Evolutionary conservation across 192 early-diverging fungal genomes (phyloP), one percentile per base, ranked within the genome.

Genomic region (Umbelopsis sp.): DNA sequence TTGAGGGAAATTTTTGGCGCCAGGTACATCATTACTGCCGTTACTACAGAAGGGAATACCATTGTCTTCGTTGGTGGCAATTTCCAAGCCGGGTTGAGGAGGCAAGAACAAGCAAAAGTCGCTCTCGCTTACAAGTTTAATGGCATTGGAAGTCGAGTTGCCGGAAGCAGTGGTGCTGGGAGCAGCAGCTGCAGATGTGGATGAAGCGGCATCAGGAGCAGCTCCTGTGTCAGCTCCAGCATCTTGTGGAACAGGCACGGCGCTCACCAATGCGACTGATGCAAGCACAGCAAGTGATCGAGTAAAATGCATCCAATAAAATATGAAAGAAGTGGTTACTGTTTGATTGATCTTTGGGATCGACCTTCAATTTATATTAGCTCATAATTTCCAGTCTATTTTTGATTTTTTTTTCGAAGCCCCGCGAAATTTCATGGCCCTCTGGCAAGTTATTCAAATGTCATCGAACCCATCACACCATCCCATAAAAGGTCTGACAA

Each of bases 71-170:
- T 70, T 83, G 1, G n/a, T 55, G 7, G 81, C 78, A 64, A 82
- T 73, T 5, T 77, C 53, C 12, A 69, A 68, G 20, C 82, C 83
- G n/a, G 64, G 78, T 4, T 64, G 46, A 13, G 82, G 84, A 27
- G 84, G 84, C 50, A 86, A 68, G 73, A 86, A 86, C 15, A 83
- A 50, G 46, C 84, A 86, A 58, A 86, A 86, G 9, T 81, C 73
- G 13, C 67, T 70, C 1, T 61, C 52, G 47, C 72, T 79, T 3
- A 61, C 55, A 61, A 61, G 55, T 13, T 61, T 61, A 25, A 61
- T 61, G 27, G 55, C 55, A 61, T 37, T 37, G 55, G 55, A 61
- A 4, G 55, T 30, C 25, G 55, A 61, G 15, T 35, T 35, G 21
- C 55, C 55, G 11, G 55, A 35, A 35, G 55, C 37, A 41, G 16